phyloP scores from a whole-genome alignment of 1,284 basidiomycete genomes.

The Naganishia sp. region DNA sequence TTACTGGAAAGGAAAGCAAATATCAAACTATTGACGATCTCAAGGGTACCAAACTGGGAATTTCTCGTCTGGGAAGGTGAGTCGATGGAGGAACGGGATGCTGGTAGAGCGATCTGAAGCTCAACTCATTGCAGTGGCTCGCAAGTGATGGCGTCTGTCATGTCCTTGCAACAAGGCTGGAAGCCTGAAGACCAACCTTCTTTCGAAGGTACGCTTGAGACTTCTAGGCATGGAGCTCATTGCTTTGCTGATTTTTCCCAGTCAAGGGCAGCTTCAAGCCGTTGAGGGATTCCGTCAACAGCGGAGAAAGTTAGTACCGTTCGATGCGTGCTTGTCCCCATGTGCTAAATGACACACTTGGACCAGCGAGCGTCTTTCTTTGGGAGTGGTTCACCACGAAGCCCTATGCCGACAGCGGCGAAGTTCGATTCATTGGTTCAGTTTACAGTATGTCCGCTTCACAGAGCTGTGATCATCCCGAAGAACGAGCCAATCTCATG shows the following conservation, averaged over 20 bases:
- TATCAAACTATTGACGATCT: slow-evolving; percentile 76
- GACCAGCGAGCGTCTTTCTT: slow-evolving; percentile 74
- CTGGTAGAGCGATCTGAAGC: background rate
- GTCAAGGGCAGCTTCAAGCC: slow-evolving; percentile 88
- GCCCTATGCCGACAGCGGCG: slow-evolving; percentile 78
- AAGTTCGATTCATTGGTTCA: slow-evolving; percentile 68
- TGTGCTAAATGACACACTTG: slow-evolving; percentile 37
- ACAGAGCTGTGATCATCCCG: background rate
- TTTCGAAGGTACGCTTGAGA: slow-evolving; percentile 65
- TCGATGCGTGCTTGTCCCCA: too few relatives aligned
- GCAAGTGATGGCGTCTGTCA: slow-evolving; percentile 92
- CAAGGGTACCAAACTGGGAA: slow-evolving; percentile 79
- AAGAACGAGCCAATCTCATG: background rate
- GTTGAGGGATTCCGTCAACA: slow-evolving; percentile 87
- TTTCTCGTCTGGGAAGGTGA: slow-evolving; percentile 82
- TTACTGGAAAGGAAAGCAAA: slow-evolving; percentile 74
- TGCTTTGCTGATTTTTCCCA: slow-evolving; percentile 44
- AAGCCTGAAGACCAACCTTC: slow-evolving; percentile 57
- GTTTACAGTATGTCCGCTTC: slow-evolving; percentile 47
- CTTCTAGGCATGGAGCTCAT: background rate
- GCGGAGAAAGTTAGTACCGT: slow-evolving; percentile 57
- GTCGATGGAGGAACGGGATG: slow-evolving; percentile 29
- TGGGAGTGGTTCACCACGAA: slow-evolving; percentile 99
- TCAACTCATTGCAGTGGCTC: slow-evolving; percentile 62
- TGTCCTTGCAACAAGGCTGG: slow-evolving; percentile 86